Evolutionary conservation across 108 stramenopile species (phyloP).

Genomic region (Nannochloropsis oceanica): DNA sequence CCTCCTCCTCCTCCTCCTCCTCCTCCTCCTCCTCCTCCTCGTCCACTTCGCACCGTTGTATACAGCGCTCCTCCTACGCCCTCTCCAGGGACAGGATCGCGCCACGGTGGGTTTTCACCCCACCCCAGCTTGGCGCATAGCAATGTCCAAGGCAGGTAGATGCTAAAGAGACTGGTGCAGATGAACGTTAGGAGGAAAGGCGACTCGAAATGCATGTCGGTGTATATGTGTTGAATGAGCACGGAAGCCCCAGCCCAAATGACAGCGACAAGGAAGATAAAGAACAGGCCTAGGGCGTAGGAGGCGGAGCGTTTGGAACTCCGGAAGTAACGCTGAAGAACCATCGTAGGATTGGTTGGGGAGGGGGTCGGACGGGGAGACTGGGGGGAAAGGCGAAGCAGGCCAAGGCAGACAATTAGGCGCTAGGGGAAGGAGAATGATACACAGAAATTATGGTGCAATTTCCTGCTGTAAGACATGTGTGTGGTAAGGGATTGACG

Average conservation of each 20-base stretch:
- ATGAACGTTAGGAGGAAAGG: slow-evolving; percentile 83
- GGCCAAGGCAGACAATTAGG: no score
- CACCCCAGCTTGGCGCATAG: background rate
- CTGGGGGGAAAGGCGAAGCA: no score
- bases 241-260: slow-evolving; percentile 69
- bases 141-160: slow-evolving; percentile 21
- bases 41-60: background rate
- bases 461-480: no score
- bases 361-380: no score
- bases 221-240: slow-evolving; percentile 58
- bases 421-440: no score
- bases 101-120: slow-evolving; percentile 2
- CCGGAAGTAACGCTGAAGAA: background rate
- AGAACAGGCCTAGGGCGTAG: slow-evolving; percentile 49
- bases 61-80: no score
- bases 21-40: background rate
- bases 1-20: background rate
- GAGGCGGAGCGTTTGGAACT: background rate
- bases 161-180: slow-evolving; percentile 54
- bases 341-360: background rate
- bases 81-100: background rate
- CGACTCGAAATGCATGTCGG: slow-evolving; percentile 52
- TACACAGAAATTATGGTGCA: no score
- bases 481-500: no score
- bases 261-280: slow-evolving; percentile 58